A percentile compares a stretch with the other conserved stretches of the same genome.
Evolutionary conservation across 345 rosid genomes (phyloP).

Genomic region (Conringia planisiliqua): DNA sequence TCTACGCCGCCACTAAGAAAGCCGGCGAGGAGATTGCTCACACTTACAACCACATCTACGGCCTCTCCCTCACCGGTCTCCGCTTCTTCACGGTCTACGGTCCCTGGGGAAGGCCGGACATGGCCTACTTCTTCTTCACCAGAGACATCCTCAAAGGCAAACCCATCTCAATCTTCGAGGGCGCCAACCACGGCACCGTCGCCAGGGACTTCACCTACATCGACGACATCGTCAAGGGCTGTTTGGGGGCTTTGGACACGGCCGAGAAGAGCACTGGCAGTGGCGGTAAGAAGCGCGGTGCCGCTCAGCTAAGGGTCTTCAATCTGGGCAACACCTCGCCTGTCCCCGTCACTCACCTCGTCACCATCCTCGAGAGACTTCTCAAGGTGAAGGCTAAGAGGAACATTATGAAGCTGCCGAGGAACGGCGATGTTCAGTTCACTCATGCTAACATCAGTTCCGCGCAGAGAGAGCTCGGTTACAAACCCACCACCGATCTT

Average conservation of each 20-base stretch:
- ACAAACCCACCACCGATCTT: conserved; percentile 82
- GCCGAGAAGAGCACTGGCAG: conserved; percentile 90
- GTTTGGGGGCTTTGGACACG: conserved; percentile 77
- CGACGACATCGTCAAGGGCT: conserved; percentile 92
- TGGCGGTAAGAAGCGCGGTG: conserved; percentile 82
- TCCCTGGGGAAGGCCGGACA: conserved; percentile 55
- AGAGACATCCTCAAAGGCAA: conserved; percentile 47
- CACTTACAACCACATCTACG: conserved; percentile 52
- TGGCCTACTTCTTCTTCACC: conserved; percentile 59
- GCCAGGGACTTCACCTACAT: conserved; percentile 56
- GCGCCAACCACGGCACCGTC: conserved; percentile 37
- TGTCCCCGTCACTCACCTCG: conserved; percentile 70
- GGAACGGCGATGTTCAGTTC: conserved; percentile 85
- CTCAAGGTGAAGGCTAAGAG: conserved; percentile 82
- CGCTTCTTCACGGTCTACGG: conserved; percentile 53
- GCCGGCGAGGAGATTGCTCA: conserved; percentile 59
- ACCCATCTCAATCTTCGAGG: conserved; percentile 39
- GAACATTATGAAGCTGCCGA: conserved; percentile 67
- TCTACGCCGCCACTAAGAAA: conserved; percentile 54
- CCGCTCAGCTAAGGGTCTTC: conserved; percentile 83
- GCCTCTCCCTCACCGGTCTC: conserved; percentile 47
- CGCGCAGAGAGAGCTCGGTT: conserved; percentile 81
- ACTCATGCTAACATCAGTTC: conserved; percentile 90
- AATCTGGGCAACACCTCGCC: conserved; percentile 95
- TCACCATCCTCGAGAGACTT: conserved; percentile 73